phyloP scores from a whole-genome alignment of 495 filamentous ascomycete species.

The Niebla homalea region DNA sequence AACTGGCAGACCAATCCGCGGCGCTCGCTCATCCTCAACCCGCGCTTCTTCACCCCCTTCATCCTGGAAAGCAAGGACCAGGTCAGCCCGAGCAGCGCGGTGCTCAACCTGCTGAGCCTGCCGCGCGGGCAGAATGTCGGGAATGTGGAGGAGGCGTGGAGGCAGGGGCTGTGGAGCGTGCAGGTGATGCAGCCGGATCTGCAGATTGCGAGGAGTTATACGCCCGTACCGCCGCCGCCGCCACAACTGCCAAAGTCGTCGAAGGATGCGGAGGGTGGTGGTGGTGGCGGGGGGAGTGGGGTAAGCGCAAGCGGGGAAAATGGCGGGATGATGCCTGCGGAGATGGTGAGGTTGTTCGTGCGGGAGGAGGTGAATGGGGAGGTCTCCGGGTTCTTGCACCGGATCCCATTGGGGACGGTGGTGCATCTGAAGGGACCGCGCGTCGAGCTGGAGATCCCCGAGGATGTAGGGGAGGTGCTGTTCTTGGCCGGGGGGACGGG shows the following conservation, averaged over 20 bases:
- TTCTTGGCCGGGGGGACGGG: constrained; percentile 92
- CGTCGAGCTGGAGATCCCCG: constrained; percentile 50
- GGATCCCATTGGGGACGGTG: constrained; percentile 41
- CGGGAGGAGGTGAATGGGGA: constrained; percentile 42
- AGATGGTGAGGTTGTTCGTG: constrained; percentile 40
- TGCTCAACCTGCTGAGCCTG: constrained; percentile 41
- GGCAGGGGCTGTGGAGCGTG: constrained; percentile 63
- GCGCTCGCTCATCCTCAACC: constrained; percentile 25
- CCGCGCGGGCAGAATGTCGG: constrained; percentile 26
- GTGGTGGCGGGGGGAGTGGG: neutral
- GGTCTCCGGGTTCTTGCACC: constrained; percentile 56
- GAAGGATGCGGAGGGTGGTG: constrained; percentile 18
- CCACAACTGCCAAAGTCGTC: constrained; percentile 2
- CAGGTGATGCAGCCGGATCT: constrained; percentile 89
- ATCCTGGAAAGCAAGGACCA: constrained; percentile 47
- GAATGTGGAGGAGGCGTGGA: constrained; percentile 39
- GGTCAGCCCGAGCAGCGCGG: constrained; percentile 60
- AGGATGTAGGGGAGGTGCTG: constrained; percentile 43
- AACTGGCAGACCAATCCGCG: constrained; percentile 9
- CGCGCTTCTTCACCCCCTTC: constrained; percentile 39
- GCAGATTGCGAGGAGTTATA: constrained; percentile 81
- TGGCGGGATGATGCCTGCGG: neutral
- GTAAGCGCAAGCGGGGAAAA: too few species aligned
- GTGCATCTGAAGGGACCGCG: constrained; percentile 70
- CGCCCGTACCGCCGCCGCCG: constrained; percentile 52